Evolutionary conservation across 805 yeast species (phyloP), one percentile per base, ranked within the genome.

Genomic region (Vanderwaltozyma verrucispora): DNA sequence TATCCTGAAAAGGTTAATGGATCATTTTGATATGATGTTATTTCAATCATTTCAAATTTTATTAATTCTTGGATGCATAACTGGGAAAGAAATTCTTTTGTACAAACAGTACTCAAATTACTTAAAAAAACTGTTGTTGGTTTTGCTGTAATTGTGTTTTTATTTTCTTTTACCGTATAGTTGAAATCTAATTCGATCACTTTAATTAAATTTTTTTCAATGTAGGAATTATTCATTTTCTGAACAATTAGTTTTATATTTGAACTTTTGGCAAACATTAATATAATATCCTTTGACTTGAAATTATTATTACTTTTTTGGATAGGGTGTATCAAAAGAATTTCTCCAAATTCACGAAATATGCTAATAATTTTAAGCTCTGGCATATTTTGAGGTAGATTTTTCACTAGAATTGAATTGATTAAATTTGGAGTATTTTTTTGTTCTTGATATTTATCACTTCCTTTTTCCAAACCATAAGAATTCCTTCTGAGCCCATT

Each of bases 101-200:
- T 54, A 28, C 62, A 55, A 25, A 55, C 41, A 13, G 49, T 39
- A 34, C 61, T 55, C 21, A 59, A 37, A 29, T 55, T 54, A 7
- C 44, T 44, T 20, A 59, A 37, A 23, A 43, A 50, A 2, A 58
- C 38, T 1, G 41, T 43, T 6, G 30, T 15, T 8, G 21, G 21
- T 11, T 5, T 29, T 29, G 5, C n/a, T 8, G 27, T 11, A 24
- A 4, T 13, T 24, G 11, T 24, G 4, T 24, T 24, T 8, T 8
- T 24, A 8, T 8, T 4, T 24, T 24, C n/a, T 12, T 24, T 28
- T 15, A 14, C 4, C 11, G 11, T 5, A n/a, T 28, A 4, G 11
- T 6, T 28, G 11, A n/a, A n/a, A 28, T 28, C 5, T n/a, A 9
- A 5, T 28, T 28, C n/a, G 11, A 28, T 28, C 17, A 16, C 17